phyloP scores from a whole-genome alignment of 2,329 filamentous ascomycete species.

The Aaosphaeria pasadenensis region DNA sequence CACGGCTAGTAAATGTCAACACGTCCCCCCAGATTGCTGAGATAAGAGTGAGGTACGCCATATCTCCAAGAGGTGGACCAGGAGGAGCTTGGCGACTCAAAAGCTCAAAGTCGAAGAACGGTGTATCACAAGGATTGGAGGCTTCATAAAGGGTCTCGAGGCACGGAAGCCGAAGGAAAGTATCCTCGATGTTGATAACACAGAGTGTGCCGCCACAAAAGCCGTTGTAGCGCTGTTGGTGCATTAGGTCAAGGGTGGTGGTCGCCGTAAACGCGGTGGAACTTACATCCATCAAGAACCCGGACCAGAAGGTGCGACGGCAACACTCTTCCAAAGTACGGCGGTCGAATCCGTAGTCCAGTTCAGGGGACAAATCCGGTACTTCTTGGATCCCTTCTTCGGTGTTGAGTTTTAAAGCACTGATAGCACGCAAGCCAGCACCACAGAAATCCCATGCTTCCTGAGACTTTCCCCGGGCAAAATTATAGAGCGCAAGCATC shows the following conservation, averaged over 20 bases:
- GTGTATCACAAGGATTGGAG: slow-evolving; percentile 55
- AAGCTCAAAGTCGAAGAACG: slow-evolving; percentile 58
- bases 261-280: slow-evolving; percentile 26
- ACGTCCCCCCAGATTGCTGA: slow-evolving; percentile 65
- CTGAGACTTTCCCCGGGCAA: slow-evolving; percentile 57
- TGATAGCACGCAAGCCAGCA: slow-evolving; percentile 58
- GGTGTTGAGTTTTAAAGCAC: slow-evolving; percentile 60
- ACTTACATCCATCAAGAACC: slow-evolving; percentile 65
- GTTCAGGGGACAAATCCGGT: slow-evolving; percentile 45
- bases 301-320: slow-evolving; percentile 69
- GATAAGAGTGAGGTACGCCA: slow-evolving; percentile 62
- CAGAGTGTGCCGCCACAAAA: slow-evolving; percentile 51
- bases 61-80: slow-evolving; percentile 43
- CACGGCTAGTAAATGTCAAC: slow-evolving; percentile 57
- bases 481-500: slow-evolving; percentile 65
- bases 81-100: slow-evolving; percentile 35
- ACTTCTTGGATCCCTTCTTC: slow-evolving; percentile 50
- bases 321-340: slow-evolving; percentile 63
- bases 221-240: slow-evolving; percentile 55
- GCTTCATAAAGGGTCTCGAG: slow-evolving; percentile 60
- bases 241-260: slow-evolving; percentile 26
- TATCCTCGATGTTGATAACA: slow-evolving; percentile 61
- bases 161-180: slow-evolving; percentile 65
- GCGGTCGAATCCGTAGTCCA: slow-evolving; percentile 58
- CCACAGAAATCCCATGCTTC: slow-evolving; percentile 65